Evolutionary conservation across 2,329 filamentous ascomycete species (phyloP).

Genomic region (Alternaria rosae): DNA sequence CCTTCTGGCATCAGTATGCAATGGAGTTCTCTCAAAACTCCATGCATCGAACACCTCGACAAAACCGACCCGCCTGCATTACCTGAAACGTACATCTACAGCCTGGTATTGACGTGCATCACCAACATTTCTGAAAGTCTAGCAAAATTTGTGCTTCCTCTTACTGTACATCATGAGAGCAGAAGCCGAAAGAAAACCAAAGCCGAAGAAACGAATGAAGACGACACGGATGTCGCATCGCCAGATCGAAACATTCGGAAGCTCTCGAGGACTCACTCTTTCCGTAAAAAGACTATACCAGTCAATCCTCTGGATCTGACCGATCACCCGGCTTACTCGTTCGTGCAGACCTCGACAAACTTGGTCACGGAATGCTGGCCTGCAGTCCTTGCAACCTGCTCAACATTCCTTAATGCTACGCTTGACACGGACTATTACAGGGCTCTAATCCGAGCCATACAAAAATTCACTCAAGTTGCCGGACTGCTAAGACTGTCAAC

Average conservation of each 20-base stretch:
- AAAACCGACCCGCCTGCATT: conserved; percentile 83
- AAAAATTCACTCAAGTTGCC: conserved; percentile 93
- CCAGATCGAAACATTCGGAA: conserved; percentile 22
- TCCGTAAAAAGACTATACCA: conserved; percentile 78
- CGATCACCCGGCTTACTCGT: conserved; percentile 73
- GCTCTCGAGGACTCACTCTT: conserved; percentile 70
- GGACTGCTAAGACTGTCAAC: conserved; percentile 84
- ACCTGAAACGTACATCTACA: conserved; percentile 94
- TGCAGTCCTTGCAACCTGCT: conserved; percentile 91
- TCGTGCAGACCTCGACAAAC: conserved; percentile 78
- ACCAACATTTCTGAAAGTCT: conserved; percentile 90
- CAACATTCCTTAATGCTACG: conserved; percentile 90
- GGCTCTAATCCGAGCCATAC: conserved; percentile 87
- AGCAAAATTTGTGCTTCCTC: conserved; percentile 88
- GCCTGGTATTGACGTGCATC: conserved; percentile 85
- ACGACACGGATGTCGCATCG: conserved; percentile 36
- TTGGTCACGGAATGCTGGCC: conserved; percentile 96
- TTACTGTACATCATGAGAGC: conserved; percentile 82
- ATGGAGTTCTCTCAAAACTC: conserved; percentile 87
- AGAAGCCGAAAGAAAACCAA: conserved; percentile 53
- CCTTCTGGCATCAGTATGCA: conserved; percentile 84
- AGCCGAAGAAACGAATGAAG: conserved; percentile 40
- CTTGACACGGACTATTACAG: conserved; percentile 96
- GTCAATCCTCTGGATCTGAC: conserved; percentile 82
- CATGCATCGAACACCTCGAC: conserved; percentile 93